These are phyloP conservation scores for Claviceps monticola DNA, from an alignment of 2,329 filamentous ascomycete genomes.

Conservation along the genomic window DNA sequence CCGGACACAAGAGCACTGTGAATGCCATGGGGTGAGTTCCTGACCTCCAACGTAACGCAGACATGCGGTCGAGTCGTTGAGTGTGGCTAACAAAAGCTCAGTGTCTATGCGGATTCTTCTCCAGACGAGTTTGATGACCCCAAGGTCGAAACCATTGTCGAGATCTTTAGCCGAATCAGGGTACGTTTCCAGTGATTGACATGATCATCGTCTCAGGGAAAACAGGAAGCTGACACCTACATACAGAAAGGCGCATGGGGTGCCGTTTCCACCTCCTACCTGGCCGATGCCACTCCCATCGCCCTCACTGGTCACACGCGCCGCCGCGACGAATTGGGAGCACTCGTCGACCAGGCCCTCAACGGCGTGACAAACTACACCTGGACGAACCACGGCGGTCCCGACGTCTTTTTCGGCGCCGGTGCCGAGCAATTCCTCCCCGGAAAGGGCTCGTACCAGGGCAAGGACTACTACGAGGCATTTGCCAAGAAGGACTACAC, in stretches of 20 bases:
- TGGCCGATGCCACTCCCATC: constrained; percentile 72
- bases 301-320: constrained; percentile 62
- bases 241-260: constrained; percentile 40
- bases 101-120: constrained; percentile 66
- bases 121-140: constrained; percentile 64
- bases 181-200: constrained; percentile 26
- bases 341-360: constrained; percentile 63
- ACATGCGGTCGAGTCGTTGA: neutral
- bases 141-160: constrained; percentile 72
- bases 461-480: constrained; percentile 66
- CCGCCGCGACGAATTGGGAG: constrained; percentile 51
- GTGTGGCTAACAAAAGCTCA: constrained; percentile 8
- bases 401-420: constrained; percentile 71
- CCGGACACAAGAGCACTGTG: constrained; percentile 70
- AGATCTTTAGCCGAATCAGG: constrained; percentile 59
- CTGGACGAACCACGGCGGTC: constrained; percentile 61
- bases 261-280: constrained; percentile 65
- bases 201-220: too few relatives aligned
- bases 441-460: constrained; percentile 48
- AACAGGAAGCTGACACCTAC: neutral
- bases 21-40: constrained; percentile 54
- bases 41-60: neutral
- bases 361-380: constrained; percentile 68
- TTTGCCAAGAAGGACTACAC: constrained; percentile 62
- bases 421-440: constrained; percentile 71